Base-by-base conservation (phyloP, 768 basidiomycete genomes). In the Gelatoporia subvermispora region DNA sequence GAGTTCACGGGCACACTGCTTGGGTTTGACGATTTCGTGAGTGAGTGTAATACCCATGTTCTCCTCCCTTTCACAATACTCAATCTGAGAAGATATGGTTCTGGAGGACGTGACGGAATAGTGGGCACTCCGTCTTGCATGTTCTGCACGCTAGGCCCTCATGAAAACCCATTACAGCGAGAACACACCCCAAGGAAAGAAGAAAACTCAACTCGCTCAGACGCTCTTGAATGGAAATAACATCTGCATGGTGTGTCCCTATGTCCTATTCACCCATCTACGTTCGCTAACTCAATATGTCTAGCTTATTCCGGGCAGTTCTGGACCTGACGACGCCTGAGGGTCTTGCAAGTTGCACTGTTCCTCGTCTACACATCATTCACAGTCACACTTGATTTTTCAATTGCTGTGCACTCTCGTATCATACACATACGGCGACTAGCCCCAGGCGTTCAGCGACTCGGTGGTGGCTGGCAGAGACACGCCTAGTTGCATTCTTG, bases 11-110 rank as follows among this genome's bases (percentile, higher is more conserved):
- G 95, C 10, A 96, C 84, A 2, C 74, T 99, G 36, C 76, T 95
- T 28, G 95, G 95, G 2, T 99, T 99, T 60, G 95, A 99, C 65
- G 95, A 99, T 69, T 99, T 95, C 67, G 95, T 99, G 68, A 99
- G 95, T 97, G 66, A 79, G 95, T 94, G 16, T 3, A 23, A 2
- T 20, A 21, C 31, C 40, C 17, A n/a, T 35, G n/a, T 41, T 10
- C 39, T 23, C 18, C 11, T 16, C 17, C 24, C 16, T 20, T 4
- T 7, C n/a, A 1, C 8, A 5, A 35, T 16, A n/a, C n/a, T 23
- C 21, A 37, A 48, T 34, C 49, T 45, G 16, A 35, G 18, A 45
- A 93, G 90, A 93, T 63, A 91, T 94, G 86, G 92, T 94, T 5
- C 69, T 99, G 45, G 92, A 98, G 63, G 93, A 99, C 58, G 95